These are phyloP conservation scores for Bacterosira constricta DNA, from an alignment of 108 stramenopile species.

Conservation along the genomic window DNA sequence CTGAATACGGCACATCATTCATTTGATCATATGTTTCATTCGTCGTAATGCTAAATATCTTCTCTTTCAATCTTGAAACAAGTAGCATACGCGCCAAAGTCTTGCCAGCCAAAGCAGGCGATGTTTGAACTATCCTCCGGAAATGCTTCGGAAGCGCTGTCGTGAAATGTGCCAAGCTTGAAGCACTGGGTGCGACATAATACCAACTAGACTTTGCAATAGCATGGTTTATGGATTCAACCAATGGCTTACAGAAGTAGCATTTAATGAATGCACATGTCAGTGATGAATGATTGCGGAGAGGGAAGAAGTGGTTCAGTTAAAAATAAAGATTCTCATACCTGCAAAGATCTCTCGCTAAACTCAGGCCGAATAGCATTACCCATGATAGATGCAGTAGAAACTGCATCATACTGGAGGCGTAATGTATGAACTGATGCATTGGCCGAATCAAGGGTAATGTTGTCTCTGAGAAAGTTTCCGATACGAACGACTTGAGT, in stretches of 20 bases:
- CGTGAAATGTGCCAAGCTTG: constrained; percentile 15
- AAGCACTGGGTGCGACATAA: constrained; percentile 22
- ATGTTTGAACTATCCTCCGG: background rate
- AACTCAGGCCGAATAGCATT: constrained; percentile 6
- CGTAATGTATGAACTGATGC: background rate
- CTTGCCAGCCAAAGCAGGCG: constrained; percentile 4
- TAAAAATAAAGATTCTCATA: background rate
- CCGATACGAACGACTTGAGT: constrained; percentile 9
- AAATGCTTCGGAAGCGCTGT: constrained; percentile 24
- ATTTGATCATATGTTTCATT: constrained; percentile 10
- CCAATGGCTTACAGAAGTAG: constrained; percentile 8
- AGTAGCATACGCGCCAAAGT: constrained; percentile 15
- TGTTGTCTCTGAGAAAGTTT: background rate
- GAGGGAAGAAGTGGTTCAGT: background rate
- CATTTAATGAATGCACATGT: too few species aligned
- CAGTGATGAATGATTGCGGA: too few species aligned
- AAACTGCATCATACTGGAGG: constrained; percentile 12
- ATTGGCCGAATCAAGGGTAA: background rate
- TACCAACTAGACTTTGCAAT: constrained; percentile 34
- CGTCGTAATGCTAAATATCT: constrained; percentile 15
- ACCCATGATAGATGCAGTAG: constrained; percentile 16
- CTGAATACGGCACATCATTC: background rate
- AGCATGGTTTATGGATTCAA: constrained; percentile 17
- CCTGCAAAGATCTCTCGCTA: constrained; percentile 16
- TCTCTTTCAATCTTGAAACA: constrained; percentile 28